Conservation (phyloP, 352 stramenopile genomes). For the Pythium oligandrum region DNA sequence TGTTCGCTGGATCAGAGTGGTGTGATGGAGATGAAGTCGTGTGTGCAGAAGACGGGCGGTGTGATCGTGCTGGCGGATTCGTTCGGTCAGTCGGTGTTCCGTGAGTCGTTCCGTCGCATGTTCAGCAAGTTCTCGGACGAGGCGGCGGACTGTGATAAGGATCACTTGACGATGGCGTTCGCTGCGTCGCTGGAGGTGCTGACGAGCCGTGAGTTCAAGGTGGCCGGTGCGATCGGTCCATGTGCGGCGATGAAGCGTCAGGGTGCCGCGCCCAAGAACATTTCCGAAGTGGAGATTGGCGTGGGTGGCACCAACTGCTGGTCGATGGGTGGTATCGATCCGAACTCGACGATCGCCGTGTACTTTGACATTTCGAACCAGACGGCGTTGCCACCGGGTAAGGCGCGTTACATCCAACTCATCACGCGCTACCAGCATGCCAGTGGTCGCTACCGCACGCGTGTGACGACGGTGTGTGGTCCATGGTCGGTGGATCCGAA, state of each 20-base stretch:
- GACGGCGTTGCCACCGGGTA: constrained; percentile 56
- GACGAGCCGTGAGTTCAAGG: constrained; percentile 98
- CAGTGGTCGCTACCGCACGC: constrained; percentile 92
- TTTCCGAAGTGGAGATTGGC: constrained; percentile 97
- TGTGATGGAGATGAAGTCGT: constrained; percentile 98
- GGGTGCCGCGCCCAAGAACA: constrained; percentile 84
- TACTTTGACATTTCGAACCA: constrained; percentile 98
- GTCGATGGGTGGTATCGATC: constrained; percentile 97
- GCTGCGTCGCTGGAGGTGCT: constrained; percentile 95
- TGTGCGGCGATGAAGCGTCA: constrained; percentile 96
- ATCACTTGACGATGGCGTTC: constrained; percentile 95
- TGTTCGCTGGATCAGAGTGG: constrained; percentile 97
- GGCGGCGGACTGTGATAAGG: constrained; percentile 92
- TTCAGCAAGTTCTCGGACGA: constrained; percentile 96
- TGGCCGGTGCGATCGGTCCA: constrained; percentile 96
- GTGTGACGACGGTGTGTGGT: constrained; percentile 97
- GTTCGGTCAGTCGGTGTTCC: constrained; percentile 98
- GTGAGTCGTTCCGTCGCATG: constrained; percentile 96
- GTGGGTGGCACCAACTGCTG: constrained; percentile 89
- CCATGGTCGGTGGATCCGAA: constrained; percentile 92
- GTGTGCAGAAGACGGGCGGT: constrained; percentile 97
- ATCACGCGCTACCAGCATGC: constrained; percentile 99
- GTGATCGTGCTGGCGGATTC: constrained; percentile 98
- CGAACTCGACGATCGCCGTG: constrained; percentile 96
- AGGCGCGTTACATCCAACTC: constrained; percentile 97